Percentiles rank a stretch among this genome's conserved stretches.
These are phyloP conservation scores for Myrica gale DNA, from an alignment of 306 rosid genomes.

Conservation along the genomic window DNA sequence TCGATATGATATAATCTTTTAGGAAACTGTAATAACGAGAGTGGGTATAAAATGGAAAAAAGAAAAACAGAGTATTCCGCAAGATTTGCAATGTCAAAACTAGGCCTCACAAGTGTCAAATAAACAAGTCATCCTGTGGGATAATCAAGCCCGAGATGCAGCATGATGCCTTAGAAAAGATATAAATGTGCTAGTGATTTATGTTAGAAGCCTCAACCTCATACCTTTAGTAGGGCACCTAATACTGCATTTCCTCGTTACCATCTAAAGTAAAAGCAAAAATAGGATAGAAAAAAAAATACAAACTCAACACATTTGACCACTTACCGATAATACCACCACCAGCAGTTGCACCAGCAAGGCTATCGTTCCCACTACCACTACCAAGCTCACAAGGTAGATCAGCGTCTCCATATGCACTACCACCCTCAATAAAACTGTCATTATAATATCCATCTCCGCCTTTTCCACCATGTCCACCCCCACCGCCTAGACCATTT, in stretches of 20 bases:
- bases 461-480: slow-evolving; percentile 97
- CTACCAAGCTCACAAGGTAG: slow-evolving; percentile 98
- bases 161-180: not conserved
- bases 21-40: no score
- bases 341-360: slow-evolving; percentile 86
- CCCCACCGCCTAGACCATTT: slow-evolving; percentile 87
- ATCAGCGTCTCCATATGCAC: slow-evolving; percentile 72
- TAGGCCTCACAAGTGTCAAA: not conserved
- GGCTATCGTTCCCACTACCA: slow-evolving; percentile 87
- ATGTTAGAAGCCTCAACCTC: not conserved
- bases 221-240: not conserved
- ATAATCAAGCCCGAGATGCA: not conserved
- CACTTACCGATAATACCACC: slow-evolving; percentile 93
- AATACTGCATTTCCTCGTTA: slow-evolving; percentile 3
- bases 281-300: not conserved
- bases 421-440: slow-evolving; percentile 79
- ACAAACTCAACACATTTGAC: slow-evolving; percentile 1
- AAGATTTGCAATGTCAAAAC: not conserved
- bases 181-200: not conserved
- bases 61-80: not conserved
- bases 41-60: no score
- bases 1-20: no score
- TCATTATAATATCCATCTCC: slow-evolving; percentile 86
- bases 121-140: not conserved
- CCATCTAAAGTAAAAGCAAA: slow-evolving; percentile 15